These are phyloP conservation scores for Microthlaspi erraticum DNA, from an alignment of 345 rosid species.

Conservation along the genomic window DNA sequence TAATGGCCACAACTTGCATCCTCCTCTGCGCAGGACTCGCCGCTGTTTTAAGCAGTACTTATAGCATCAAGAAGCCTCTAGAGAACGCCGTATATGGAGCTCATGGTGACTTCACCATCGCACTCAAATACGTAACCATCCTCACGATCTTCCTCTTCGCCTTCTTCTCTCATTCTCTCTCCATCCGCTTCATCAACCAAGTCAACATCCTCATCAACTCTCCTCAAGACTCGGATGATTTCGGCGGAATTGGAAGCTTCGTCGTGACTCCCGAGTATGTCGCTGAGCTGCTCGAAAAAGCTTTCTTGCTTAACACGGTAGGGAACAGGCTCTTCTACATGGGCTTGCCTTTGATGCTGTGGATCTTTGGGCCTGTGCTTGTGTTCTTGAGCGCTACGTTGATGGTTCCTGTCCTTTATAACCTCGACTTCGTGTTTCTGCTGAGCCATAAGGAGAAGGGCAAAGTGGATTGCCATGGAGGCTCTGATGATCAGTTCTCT, in stretches of 20 bases:
- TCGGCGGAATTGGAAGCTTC: constrained; percentile 30
- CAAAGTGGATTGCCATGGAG: constrained; percentile 45
- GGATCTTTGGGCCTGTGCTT: constrained; percentile 91
- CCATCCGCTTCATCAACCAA: constrained; percentile 83
- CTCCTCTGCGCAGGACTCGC: constrained; percentile 84
- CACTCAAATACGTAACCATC: constrained; percentile 79
- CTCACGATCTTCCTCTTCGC: constrained; percentile 77
- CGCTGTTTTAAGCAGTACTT: constrained; percentile 91
- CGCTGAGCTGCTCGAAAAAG: constrained; percentile 65
- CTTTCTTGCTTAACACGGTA: constrained; percentile 68
- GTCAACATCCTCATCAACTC: constrained; percentile 80
- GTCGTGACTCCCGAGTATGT: constrained; percentile 62
- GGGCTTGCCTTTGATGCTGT: constrained; percentile 72
- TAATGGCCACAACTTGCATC: constrained; percentile 96
- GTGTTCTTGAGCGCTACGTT: constrained; percentile 66
- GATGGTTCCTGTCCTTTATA: constrained; percentile 76
- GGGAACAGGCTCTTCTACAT: constrained; percentile 89
- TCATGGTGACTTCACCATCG: constrained; percentile 84
- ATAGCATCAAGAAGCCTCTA: constrained; percentile 82
- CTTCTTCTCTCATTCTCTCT: constrained; percentile 81
- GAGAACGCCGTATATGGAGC: constrained; percentile 76
- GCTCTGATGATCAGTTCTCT: constrained; percentile 29
- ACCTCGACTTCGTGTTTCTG: constrained; percentile 62
- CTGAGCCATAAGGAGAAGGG: constrained; percentile 36
- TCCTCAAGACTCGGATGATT: constrained; percentile 52